Percentiles rank a stretch among this genome's conserved stretches.
phyloP scores from a whole-genome alignment of 2,329 filamentous ascomycete species.

The Neoascochyta sp. region DNA sequence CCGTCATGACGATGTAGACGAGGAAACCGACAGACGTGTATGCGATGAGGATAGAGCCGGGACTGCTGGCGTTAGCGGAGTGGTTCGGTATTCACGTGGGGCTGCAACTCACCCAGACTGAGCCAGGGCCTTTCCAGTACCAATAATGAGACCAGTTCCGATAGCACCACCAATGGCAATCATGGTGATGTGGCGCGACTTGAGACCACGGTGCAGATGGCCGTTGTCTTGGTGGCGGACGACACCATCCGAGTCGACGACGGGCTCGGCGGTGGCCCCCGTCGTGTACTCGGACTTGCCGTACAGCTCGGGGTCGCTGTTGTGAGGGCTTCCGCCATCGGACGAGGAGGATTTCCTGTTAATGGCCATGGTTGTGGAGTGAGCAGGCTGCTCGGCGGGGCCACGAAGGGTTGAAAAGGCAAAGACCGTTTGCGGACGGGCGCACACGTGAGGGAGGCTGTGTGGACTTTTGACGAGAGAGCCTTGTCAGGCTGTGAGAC shows the following conservation, averaged over 20 bases:
- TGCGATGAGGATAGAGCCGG: conserved; percentile 67
- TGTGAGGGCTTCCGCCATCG: conserved; percentile 23
- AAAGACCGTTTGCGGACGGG: conserved; percentile 9
- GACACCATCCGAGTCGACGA: conserved; percentile 22
- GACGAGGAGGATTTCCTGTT: conserved; percentile 29
- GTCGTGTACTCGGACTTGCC: conserved; percentile 20
- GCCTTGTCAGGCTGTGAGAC: conserved; percentile 12
- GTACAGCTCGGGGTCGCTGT: conserved; percentile 21
- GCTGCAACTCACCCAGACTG: conserved; percentile 42
- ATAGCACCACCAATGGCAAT: conserved; percentile 73
- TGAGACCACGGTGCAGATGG: conserved; percentile 51
- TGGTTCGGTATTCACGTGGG: too few relatives aligned
- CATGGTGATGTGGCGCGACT: conserved; percentile 57
- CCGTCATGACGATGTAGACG: conserved; percentile 78
- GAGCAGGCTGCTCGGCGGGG: too few relatives aligned
- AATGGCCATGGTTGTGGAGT: conserved; percentile 20
- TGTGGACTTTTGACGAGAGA: too few relatives aligned
- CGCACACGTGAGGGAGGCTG: too few relatives aligned
- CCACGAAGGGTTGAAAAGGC: too few relatives aligned
- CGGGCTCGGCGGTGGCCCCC: conserved; percentile 7
- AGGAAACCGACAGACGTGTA: conserved; percentile 67
- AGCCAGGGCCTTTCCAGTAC: conserved; percentile 52
- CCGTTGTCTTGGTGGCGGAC: conserved; percentile 24
- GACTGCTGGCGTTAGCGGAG: conserved; percentile 40
- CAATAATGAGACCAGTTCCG: conserved; percentile 69